Conservation (phyloP, 2,329 filamentous ascomycete genomes). For the Curvularia spicifera region DNA sequence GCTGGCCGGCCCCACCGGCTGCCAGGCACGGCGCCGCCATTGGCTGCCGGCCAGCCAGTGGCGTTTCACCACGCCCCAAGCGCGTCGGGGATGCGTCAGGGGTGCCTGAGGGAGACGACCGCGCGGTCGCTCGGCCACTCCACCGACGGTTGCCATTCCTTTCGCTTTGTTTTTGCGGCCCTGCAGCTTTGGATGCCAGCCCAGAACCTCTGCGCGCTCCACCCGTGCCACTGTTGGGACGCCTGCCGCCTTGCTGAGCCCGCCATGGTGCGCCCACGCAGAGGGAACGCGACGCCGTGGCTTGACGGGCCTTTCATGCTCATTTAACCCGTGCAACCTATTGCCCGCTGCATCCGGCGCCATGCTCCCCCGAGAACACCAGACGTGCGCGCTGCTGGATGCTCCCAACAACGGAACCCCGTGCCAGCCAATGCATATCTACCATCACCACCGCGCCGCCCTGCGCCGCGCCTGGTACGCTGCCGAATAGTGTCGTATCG, state of each 20-base stretch:
- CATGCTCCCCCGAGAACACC: background rate
- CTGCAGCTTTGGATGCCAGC: slow-evolving; percentile 1
- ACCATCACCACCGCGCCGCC: too few species aligned
- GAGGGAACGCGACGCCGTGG: slow-evolving; percentile 4
- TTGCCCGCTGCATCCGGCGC: slow-evolving; percentile 6
- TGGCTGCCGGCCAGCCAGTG: background rate
- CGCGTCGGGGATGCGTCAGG: slow-evolving; percentile 9
- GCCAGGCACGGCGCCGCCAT: slow-evolving; percentile 12
- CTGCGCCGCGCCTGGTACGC: too few species aligned
- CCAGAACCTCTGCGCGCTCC: slow-evolving; percentile 13
- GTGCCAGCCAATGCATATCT: background rate
- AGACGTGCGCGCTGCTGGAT: slow-evolving; percentile 6
- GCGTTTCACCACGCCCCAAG: slow-evolving; percentile 16
- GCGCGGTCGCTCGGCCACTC: slow-evolving; percentile 1
- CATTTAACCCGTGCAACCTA: slow-evolving; percentile 9
- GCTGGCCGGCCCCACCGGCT: slow-evolving; percentile 6
- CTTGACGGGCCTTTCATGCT: slow-evolving; percentile 1
- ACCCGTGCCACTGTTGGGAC: slow-evolving; percentile 9
- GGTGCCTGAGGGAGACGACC: background rate
- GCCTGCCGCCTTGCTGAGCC: background rate
- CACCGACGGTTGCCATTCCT: slow-evolving; percentile 5
- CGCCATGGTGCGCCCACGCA: slow-evolving; percentile 5
- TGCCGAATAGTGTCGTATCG: background rate
- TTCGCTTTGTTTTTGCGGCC: slow-evolving; percentile 10
- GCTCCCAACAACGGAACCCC: background rate